phyloP scores from a whole-genome alignment of 768 basidiomycete genomes.

The Steccherinum ochraceum region DNA sequence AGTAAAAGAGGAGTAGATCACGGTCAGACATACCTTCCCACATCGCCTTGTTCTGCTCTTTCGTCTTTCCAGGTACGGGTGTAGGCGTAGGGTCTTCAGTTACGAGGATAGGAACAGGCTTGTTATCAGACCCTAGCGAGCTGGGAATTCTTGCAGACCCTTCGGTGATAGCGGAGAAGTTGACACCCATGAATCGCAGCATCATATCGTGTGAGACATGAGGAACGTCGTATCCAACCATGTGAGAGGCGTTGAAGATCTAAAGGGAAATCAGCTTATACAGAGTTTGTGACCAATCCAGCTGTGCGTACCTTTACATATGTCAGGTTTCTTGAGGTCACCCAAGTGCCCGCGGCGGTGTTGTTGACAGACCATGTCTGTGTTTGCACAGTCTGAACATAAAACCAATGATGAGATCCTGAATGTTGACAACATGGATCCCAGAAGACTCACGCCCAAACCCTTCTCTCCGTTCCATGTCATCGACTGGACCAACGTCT shows the following conservation, averaged over 20 bases:
- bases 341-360: slow-evolving; percentile 86
- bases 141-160: slow-evolving; percentile 79
- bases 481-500: slow-evolving; percentile 76
- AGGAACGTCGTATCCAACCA: slow-evolving; percentile 88
- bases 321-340: slow-evolving; percentile 80
- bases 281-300: neutral
- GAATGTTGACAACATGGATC: neutral
- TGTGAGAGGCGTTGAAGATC: slow-evolving; percentile 93
- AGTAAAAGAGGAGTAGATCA: neutral
- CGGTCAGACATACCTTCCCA: slow-evolving; percentile 70
- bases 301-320: slow-evolving; percentile 84
- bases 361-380: slow-evolving; percentile 73
- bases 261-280: slow-evolving; percentile 26
- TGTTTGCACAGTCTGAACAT: slow-evolving; percentile 52
- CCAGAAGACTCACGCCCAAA: slow-evolving; percentile 56
- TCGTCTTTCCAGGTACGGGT: slow-evolving; percentile 44
- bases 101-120: slow-evolving; percentile 54
- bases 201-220: slow-evolving; percentile 96
- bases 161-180: slow-evolving; percentile 76
- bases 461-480: slow-evolving; percentile 84
- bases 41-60: slow-evolving; percentile 77
- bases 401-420: neutral
- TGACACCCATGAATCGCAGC: slow-evolving; percentile 90
- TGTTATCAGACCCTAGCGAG: slow-evolving; percentile 65
- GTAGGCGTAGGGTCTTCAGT: slow-evolving; percentile 19